These are phyloP conservation scores for Ganoderma resinaceum DNA, from an alignment of 1,284 basidiomycete species.

Conservation along the genomic window DNA sequence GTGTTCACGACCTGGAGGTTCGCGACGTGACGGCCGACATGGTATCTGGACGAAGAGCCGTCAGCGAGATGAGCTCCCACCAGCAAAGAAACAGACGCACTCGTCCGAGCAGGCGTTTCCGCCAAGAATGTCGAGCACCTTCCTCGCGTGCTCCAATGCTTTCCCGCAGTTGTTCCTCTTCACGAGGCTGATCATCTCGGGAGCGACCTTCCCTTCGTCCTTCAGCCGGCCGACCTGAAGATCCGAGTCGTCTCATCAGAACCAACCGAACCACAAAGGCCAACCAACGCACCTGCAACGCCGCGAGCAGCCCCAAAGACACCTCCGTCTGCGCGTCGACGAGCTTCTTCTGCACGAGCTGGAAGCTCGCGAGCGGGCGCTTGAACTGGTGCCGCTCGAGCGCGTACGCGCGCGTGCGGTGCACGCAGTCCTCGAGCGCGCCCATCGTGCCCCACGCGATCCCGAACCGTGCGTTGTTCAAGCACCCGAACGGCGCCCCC, in stretches of 20 bases:
- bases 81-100: conserved; percentile 51
- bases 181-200: conserved; percentile 95
- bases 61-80: background rate
- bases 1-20: conserved; percentile 94
- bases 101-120: conserved; percentile 93
- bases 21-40: conserved; percentile 88
- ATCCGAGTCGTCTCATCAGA: background rate
- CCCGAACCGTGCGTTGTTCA: conserved; percentile 90
- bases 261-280: background rate
- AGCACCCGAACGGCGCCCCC: conserved; percentile 86
- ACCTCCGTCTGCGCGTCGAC: conserved; percentile 92
- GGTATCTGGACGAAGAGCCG: conserved; percentile 62
- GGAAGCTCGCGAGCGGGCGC: conserved; percentile 92
- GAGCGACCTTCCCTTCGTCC: conserved; percentile 79
- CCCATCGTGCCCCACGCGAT: conserved; percentile 97
- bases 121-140: conserved; percentile 88
- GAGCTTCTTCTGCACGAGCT: conserved; percentile 96
- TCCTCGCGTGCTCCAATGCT: conserved; percentile 82
- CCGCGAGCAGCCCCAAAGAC: conserved; percentile 83
- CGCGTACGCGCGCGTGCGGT: conserved; percentile 83
- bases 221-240: conserved; percentile 86
- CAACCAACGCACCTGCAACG: conserved; percentile 50
- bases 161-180: conserved; percentile 98
- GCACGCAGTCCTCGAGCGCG: conserved; percentile 91
- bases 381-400: conserved; percentile 92